Conservation (phyloP, 2,329 filamentous ascomycete species). For the Sclerotinia trifoliorum region DNA sequence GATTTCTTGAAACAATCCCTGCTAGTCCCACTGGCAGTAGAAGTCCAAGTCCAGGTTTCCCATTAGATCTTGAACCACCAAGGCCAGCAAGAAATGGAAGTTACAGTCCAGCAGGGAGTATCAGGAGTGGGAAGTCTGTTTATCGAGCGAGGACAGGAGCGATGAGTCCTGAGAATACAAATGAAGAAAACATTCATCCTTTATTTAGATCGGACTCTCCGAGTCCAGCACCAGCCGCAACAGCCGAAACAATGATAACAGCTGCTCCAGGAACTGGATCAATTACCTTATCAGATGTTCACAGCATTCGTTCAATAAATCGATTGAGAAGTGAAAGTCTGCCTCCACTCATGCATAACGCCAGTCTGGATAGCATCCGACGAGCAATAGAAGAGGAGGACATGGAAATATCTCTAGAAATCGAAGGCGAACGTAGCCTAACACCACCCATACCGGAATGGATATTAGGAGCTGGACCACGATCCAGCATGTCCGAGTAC, state of each 20-base stretch:
- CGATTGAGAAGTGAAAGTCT: constrained; percentile 58
- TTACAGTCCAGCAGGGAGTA: constrained; percentile 36
- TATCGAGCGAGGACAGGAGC: constrained; percentile 22
- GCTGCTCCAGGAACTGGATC: constrained; percentile 69
- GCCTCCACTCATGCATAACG: constrained; percentile 51
- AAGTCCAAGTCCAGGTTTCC: constrained; percentile 61
- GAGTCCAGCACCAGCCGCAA: constrained; percentile 61
- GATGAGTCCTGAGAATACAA: constrained; percentile 41
- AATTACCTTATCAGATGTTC: constrained; percentile 53
- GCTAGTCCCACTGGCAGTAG: constrained; percentile 63
- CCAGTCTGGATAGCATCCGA: constrained; percentile 48
- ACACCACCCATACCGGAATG: constrained; percentile 62
- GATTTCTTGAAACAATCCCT: constrained; percentile 68
- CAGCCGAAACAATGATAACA: constrained; percentile 68
- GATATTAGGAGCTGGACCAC: constrained; percentile 54
- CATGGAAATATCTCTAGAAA: constrained; percentile 27
- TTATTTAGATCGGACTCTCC: constrained; percentile 73
- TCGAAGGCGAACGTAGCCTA: constrained; percentile 47
- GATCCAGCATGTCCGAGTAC: constrained; percentile 51
- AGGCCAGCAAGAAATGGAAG: constrained; percentile 37
- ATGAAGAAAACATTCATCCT: constrained; percentile 72
- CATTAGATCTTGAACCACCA: constrained; percentile 56
- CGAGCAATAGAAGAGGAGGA: constrained; percentile 37
- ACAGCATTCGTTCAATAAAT: constrained; percentile 51
- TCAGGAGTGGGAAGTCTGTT: constrained; percentile 25